Evolutionary conservation across 768 basidiomycete genomes (phyloP).

Genomic region (Auricularia sp.): DNA sequence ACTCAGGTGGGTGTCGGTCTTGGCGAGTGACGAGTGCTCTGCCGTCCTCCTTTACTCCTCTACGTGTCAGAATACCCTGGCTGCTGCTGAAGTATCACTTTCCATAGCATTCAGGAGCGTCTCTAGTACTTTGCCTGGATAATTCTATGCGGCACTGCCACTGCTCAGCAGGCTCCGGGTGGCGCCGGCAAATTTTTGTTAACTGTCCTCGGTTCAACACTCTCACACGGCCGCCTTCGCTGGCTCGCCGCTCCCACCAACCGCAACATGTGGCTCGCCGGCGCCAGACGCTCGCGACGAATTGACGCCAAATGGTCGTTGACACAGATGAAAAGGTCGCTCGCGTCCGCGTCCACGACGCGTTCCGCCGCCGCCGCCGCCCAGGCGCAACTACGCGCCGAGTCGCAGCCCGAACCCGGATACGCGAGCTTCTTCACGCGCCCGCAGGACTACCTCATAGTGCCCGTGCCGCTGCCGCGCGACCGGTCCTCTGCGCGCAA

Average conservation of each 20-base stretch:
- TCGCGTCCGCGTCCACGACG: background rate
- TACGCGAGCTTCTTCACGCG: background rate
- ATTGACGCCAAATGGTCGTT: background rate
- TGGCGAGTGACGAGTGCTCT: no score
- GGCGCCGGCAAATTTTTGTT: no score
- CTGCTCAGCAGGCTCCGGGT: no score
- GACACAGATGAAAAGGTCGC: background rate
- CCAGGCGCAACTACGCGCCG: background rate
- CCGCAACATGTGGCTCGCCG: background rate
- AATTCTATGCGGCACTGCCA: no score
- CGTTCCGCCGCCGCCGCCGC: background rate
- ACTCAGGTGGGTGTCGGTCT: no score
- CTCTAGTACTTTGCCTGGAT: no score
- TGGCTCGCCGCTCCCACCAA: background rate
- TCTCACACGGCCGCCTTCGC: no score
- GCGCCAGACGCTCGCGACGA: background rate
- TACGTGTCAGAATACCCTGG: no score
- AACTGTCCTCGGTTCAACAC: no score
- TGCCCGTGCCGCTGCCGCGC: conserved; percentile 57
- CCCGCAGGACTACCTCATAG: conserved; percentile 18
- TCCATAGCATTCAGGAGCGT: no score
- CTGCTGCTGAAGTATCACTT: no score
- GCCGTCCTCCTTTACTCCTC: no score
- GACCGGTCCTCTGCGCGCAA: conserved; percentile 30
- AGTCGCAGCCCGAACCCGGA: background rate